phyloP scores from a whole-genome alignment of 2,329 filamentous ascomycete genomes.

The Trichoderma gracile region DNA sequence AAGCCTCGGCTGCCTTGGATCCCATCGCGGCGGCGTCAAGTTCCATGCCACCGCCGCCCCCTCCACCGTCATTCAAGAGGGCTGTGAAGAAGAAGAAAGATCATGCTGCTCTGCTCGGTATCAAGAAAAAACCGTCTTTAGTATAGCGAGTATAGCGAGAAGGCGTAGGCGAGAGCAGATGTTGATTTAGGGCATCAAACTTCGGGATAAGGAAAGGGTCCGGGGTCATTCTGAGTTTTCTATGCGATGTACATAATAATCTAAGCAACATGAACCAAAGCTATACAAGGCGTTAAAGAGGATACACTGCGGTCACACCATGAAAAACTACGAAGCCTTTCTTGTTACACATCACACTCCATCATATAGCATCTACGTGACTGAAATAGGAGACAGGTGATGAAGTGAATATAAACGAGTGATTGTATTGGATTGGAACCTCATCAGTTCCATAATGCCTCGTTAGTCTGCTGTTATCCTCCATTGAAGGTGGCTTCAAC shows the following conservation, averaged over 20 bases:
- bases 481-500: not conserved
- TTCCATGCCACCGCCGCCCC: conserved; percentile 34
- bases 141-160: conserved; percentile 41
- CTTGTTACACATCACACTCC: no score
- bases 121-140: conserved; percentile 77
- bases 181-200: not conserved
- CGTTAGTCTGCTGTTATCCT: conserved; percentile 1
- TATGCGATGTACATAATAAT: no score
- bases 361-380: not conserved
- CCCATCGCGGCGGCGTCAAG: conserved; percentile 29
- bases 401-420: not conserved
- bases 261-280: no score
- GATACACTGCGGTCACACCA: no score
- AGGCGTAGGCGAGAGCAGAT: not conserved
- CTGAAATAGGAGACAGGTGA: not conserved
- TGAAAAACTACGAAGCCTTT: no score
- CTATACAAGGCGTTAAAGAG: no score
- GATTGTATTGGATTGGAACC: not conserved
- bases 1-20: conserved; percentile 27
- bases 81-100: conserved; percentile 87
- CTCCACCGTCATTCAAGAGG: conserved; percentile 68
- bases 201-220: not conserved
- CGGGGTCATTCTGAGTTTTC: not conserved
- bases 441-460: not conserved
- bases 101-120: conserved; percentile 70